phyloP scores from a whole-genome alignment of 805 yeast species.

The Saturnispora quitensis region DNA sequence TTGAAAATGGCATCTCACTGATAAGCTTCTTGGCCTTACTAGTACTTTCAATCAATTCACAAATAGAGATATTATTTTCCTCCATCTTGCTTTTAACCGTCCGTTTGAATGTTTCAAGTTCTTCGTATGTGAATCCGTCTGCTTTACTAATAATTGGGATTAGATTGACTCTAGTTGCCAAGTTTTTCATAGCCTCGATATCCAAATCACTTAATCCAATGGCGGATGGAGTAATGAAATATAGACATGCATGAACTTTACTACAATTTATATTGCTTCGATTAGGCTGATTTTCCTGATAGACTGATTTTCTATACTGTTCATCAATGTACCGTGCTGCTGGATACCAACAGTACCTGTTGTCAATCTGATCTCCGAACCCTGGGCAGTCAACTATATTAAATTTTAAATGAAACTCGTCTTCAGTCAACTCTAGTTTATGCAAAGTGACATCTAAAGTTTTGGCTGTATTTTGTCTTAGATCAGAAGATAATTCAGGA shows the following conservation, averaged over 20 bases:
- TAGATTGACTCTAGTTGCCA: conserved; percentile 65
- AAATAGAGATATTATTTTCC: conserved; percentile 48
- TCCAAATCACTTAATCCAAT: conserved; percentile 57
- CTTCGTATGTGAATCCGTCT: conserved; percentile 58
- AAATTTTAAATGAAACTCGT: conserved; percentile 48
- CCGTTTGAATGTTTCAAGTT: conserved; percentile 44
- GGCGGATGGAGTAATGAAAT: conserved; percentile 67
- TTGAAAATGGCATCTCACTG: conserved; percentile 54
- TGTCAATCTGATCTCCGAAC: conserved; percentile 64
- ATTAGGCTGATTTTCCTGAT: conserved; percentile 71
- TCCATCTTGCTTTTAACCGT: conserved; percentile 42
- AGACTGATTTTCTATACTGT: conserved; percentile 57
- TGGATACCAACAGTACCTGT: conserved; percentile 57
- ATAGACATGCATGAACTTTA: conserved; percentile 78
- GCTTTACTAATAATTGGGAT: conserved; percentile 79
- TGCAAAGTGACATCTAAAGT: conserved; percentile 28
- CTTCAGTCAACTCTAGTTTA: conserved; percentile 49
- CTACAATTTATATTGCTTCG: conserved; percentile 46
- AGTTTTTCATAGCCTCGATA: conserved; percentile 60
- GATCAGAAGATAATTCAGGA: conserved; percentile 18
- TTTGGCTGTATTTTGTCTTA: conserved; percentile 18
- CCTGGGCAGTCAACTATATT: conserved; percentile 68
- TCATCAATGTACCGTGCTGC: conserved; percentile 69
- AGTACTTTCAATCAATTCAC: conserved; percentile 37
- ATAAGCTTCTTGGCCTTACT: conserved; percentile 28